Base-by-base conservation (phyloP, 768 basidiomycete species). In the Leccinum subgranulosum region DNA sequence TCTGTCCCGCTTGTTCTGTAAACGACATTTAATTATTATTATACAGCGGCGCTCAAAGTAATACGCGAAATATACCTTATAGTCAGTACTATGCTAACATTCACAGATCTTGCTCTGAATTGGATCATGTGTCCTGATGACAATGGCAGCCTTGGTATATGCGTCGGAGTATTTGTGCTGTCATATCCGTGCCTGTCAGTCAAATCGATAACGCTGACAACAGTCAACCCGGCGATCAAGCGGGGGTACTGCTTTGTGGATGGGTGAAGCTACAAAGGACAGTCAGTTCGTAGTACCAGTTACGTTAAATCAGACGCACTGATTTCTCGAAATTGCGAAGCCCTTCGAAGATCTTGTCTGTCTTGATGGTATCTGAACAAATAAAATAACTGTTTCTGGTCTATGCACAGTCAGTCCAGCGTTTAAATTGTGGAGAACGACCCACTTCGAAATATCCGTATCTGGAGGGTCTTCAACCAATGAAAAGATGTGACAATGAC, bases 61-160 rank as follows among this genome's bases (percentile, higher is more conserved):
- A 55, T 34, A 50, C 21, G 25, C 31, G 29, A 48, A 14, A 67
- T 75, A 8, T 69, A 88, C 89, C 90, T 77, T 34, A 83, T 80
- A 1, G 93, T 94, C 51, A 94, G 74, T 1, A 83, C 81, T 45
- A 93, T 78, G 59, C 73, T 81, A 23, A 76, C 78, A 5, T 74
- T 75, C 48, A 76, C 74, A 1, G 62, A 69, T 47, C 60, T 59
- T 3, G 84, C 88, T 53, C 84, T 75, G 69, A 95, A 88, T 61
- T 89, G 87, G 43, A 94, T 84, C 93, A 94, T 94, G 62, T 94
- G 86, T 6, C 91, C 86, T 0, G 85, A 86, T 19, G 91, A 90
- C 33, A 90, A 70, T 19, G 87, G 88, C 19, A 91, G 74, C 27
- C 73, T 71, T 12, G 90, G 86, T 61, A 79, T 73, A 66, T 78